Evolutionary conservation across 805 yeast species (phyloP), one percentile per base, ranked within the genome.

Genomic region (Tetrapisispora iriomotensis): DNA sequence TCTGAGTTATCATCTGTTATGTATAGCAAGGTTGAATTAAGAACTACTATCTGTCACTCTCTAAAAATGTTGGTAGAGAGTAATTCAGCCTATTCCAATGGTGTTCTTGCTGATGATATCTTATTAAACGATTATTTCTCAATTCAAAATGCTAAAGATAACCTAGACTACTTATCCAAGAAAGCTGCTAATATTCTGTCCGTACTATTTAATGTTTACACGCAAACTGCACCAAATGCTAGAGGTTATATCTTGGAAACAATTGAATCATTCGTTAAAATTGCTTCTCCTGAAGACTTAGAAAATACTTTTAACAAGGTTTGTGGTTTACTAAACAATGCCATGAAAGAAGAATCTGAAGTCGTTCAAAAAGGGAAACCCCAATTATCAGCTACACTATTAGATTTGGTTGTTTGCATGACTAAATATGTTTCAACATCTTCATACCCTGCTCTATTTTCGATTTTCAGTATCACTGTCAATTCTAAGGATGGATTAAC

Each of bases 391-490:
- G 77, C 83, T 29, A 86, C 96, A 14, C 79, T 94, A 84, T 73
- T 90, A 81, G 98, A 92, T 58, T 70, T 92, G 41, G 72, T 87
- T 38, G 94, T 87, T 36, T 77, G 83, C 22, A 82, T 94, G 84
- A 74, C 90, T 21, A 82, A 83, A 51, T 84, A 82, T 53, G 77
- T 92, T 25, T 94, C 95, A 7, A 62, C 61, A 23, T 56, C 78
- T 2, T 74, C 82, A 4, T 82, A 84, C 61, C 70, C 72, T 51
- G 85, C 94, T 0, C 68, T 88, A 32, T 76, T 87, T 48, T 56
- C 82, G n/a, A 83, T 88, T 36, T 84, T 88, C 64, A 74, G 79
- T 37, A 68, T 74, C 35, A 79, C 94, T 3, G 75, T 83, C 28
- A 50, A 68, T 18, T 64, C 72, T 26, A 63, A 68, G 36, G 79